Evolutionary conservation across 2,329 filamentous ascomycete species (phyloP), one percentile per base, ranked within the genome.

Genomic region (Chalara sp.): DNA sequence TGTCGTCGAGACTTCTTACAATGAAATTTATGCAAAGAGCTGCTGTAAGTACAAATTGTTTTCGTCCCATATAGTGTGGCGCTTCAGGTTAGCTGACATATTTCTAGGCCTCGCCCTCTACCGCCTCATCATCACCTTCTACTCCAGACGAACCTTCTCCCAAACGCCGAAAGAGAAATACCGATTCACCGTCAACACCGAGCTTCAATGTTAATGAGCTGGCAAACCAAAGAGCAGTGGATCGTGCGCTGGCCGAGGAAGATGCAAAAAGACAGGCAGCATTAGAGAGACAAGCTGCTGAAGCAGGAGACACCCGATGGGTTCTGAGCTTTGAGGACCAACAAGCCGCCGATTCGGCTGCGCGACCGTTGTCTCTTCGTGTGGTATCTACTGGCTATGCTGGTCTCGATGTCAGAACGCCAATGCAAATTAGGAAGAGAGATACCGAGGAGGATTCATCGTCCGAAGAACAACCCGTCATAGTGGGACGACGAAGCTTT

Each of bases 11-110:
- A 59, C 83, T 96, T 45, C 76, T 95, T 64, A 91, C 87, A 37
- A 96, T 96, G 90, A 95, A 95, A 74, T 96, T 96, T 67, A 96
- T 96, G 91, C 91, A 95, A 74, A 81, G 91, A 62, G 87, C 87
- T 56, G 86, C 83, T 46, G 82, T 37, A 2, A 37, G 35, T 8
- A 21, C 21, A 21, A 21, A 21, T 21, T 21, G 21, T 21, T 21
- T 21, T 21, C 21, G 21, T 21, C 21, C 21, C 21, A 21, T 21
- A 21, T 21, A 21, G 21, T 21, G 21, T 21, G 21, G 21, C 21
- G 21, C 21, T 21, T 21, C 21, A 21, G 21, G 3, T 21, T 21
- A 21, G 2, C 21, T 21, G 21, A 21, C 21, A 21, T 21, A 3
- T 21, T 21, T 21, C 21, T 21, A 21, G 21, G 21, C 21, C 21